Evolutionary conservation across 2,329 filamentous ascomycete genomes (phyloP).

Genomic region (Fusarium sublunatum): DNA sequence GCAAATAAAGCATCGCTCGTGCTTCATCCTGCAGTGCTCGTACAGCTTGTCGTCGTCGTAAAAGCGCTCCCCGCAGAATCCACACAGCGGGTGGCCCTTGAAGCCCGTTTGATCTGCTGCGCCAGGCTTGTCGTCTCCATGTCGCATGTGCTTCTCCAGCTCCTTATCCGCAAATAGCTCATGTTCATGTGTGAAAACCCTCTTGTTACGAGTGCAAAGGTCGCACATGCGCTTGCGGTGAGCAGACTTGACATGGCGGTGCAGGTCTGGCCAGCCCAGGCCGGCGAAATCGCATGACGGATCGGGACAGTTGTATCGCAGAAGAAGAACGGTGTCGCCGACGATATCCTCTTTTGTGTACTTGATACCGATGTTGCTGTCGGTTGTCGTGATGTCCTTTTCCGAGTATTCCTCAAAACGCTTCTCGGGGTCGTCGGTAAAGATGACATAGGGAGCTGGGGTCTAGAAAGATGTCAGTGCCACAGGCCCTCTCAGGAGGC

Average conservation of each 20-base stretch:
- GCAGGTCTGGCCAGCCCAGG: conserved; percentile 68
- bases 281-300: conserved; percentile 83
- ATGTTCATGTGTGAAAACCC: conserved; percentile 98
- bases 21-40: conserved; percentile 90
- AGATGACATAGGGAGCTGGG: conserved; percentile 84
- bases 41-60: conserved; percentile 97
- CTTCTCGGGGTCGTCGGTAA: conserved; percentile 86
- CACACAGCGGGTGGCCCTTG: conserved; percentile 93
- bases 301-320: conserved; percentile 96
- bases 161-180: conserved; percentile 87
- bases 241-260: conserved; percentile 81
- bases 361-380: conserved; percentile 89
- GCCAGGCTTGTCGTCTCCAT: conserved; percentile 90
- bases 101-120: conserved; percentile 94
- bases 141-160: conserved; percentile 86
- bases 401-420: conserved; percentile 84
- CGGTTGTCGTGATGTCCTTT: conserved; percentile 78
- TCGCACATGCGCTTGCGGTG: conserved; percentile 94
- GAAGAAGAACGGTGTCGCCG: conserved; percentile 86
- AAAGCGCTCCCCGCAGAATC: conserved; percentile 90
- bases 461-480: conserved; percentile 59
- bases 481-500: neutral
- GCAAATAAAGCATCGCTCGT: conserved; percentile 95
- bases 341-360: conserved; percentile 91
- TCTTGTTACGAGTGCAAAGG: conserved; percentile 91